Base-by-base conservation (phyloP, 1,284 basidiomycete genomes). In the Fomitiporia mediterranea region DNA sequence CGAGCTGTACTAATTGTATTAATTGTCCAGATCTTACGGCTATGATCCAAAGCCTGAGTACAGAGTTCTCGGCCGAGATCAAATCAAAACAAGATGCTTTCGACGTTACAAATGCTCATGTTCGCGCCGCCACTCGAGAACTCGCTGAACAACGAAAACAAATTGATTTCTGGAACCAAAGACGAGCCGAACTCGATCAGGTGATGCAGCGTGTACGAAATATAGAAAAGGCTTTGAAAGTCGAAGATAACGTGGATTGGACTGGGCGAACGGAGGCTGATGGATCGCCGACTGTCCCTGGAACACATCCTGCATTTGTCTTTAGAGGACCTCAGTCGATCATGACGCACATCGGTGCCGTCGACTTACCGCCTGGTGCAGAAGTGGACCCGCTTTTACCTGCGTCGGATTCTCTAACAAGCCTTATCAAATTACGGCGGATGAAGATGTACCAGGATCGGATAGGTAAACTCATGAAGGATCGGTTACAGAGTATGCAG, bases 81-180 rank as follows among this genome's bases (percentile, higher is more conserved):
- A 86, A 89, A 66, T 73, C 81, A 37, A 98, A 98, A 69, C 87
- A 94, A 68, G 90, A 93, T 62, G 79, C 83, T 11, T 81, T 98
- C 28, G 89, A 92, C 58, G 82, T 88, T 4, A 91, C 89, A 11
- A 92, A 94, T 69, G 84, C 83, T 4, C 89, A 94, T 64, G 82
- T 99, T 7, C 89, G 91, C 47, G 85, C 87, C 3, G 91, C 94
- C 0, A 98, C 95, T 0, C 84, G 91, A 56, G 88, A 94, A 61
- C 82, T 99, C 5, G 87, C 94, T 0, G 89, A 94, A 57, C 88
- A 94, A 65, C 84, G 96, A 38, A 88, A 87, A 63, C 86, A 92
- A 63, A 86, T 95, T 32, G 81, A 86, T 58, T 68, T 76, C 3
- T 88, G 88, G 80, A 89, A 93, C 65, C 66, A 72, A 0, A 80